Base-by-base conservation (phyloP, 441 rosid genomes). In the Iberis amara region DNA sequence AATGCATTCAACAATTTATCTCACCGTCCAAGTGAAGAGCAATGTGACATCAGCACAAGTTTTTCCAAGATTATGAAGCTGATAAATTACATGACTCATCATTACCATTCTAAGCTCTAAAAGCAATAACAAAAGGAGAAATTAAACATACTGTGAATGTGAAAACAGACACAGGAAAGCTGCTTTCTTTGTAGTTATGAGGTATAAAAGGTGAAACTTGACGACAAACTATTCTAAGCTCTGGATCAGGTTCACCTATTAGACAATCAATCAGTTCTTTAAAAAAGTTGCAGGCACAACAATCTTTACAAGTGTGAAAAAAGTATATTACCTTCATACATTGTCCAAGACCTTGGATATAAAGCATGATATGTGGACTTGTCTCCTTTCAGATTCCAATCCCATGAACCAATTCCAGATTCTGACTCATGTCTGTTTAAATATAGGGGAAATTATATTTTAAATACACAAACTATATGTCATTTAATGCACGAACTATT, bases 191-290 rank as follows among this genome's bases (percentile, higher is more conserved):
- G 66, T 88, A 91, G 58, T 91, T 91, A 56, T 88, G 89, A 42
- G 95, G 98, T 76, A 91, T 82, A 63, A 85, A 46, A 8, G 95
- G 96, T n/a, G 98, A 88, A 55, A 91, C 70, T 67, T 91, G 98
- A 57, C 89, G 89, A 68, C 86, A 83, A 56, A 83, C 79, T 45
- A 91, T 80, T 65, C 47, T 80, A 62, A 91, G 95, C 61, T 72
- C 83, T 24, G 96, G 98, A 60, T 88, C 96, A 28, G 96, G 96
- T 73, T 91, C 94, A 60, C 94, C 98, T 88, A 73, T 62, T 21
- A 12, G 21, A 43, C 3, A 11, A 18, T 1, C 21, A 18, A 18
- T 18, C 21, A 18, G 21, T 18, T 18, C 21, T 18, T 18, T 18
- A 18, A 18, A 18, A 18, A 18, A 18, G 21, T 18, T 18, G 30